These are phyloP conservation scores for Kwoniella mangroviensis DNA, from an alignment of 768 basidiomycete genomes.

Conservation along the genomic window DNA sequence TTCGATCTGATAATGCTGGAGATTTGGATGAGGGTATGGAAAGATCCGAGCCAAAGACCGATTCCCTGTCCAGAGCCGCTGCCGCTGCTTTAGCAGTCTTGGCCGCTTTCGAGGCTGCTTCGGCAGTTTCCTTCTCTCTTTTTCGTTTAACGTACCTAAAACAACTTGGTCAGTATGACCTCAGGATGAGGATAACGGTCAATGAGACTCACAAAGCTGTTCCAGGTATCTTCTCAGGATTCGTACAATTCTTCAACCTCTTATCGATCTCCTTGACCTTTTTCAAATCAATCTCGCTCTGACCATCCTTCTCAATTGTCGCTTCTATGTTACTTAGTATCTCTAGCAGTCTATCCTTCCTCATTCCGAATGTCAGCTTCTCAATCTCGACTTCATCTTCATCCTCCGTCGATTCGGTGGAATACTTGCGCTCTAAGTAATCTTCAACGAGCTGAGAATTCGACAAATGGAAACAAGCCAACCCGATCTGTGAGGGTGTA, in stretches of 20 bases:
- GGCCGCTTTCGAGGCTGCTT: constrained; percentile 46
- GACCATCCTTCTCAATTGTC: constrained; percentile 63
- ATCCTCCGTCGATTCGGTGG: constrained; percentile 6
- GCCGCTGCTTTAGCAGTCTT: constrained; percentile 38
- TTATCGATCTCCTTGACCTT: constrained; percentile 86
- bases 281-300: constrained; percentile 72
- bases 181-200: neutral
- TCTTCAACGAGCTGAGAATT: constrained; percentile 62
- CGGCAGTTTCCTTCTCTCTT: constrained; percentile 49
- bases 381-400: neutral
- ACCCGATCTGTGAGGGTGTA: constrained; percentile 89
- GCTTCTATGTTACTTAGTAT: constrained; percentile 65
- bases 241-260: constrained; percentile 83
- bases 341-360: constrained; percentile 30
- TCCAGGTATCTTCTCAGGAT: constrained; percentile 94
- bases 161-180: neutral
- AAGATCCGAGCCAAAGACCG: constrained; percentile 44
- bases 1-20: constrained; percentile 5
- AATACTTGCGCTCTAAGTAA: constrained; percentile 39
- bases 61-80: constrained; percentile 29
- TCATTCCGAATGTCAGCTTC: constrained; percentile 36
- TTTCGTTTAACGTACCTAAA: constrained; percentile 57
- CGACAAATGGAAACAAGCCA: constrained; percentile 74
- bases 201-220: constrained; percentile 61
- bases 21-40: constrained; percentile 14